Base-by-base conservation (phyloP, 768 basidiomycete genomes). In the Cytidiella melzeri region DNA sequence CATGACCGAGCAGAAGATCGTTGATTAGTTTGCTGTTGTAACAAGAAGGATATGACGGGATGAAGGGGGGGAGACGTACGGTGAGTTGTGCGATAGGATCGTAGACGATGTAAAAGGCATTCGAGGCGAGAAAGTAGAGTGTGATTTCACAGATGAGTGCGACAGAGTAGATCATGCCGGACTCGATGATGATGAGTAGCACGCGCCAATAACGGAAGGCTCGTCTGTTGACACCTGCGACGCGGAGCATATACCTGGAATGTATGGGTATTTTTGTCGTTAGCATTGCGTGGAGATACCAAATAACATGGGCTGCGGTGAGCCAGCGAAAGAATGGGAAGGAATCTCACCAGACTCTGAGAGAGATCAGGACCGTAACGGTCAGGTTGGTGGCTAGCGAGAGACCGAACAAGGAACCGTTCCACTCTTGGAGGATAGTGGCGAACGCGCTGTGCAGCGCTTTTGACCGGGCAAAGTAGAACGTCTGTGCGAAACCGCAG, bases 51-150 rank as follows among this genome's bases (percentile, higher is more conserved):
- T 37, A 47, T 26, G 19, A 41, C 47, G 30, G 30, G 37, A 45
- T 10, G 19, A 27, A 20, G 39, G 34, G 30, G 18, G 39, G 13
- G 45, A 23, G 23, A 43, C 61, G 23, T 24, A 64, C 64, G 18
- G 64, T 65, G 23, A 65, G 59, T 55, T 69, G 66, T 23, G 64
- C 65, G 55, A 66, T 64, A n/a, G 67, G 63, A 50, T 69, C 68
- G 40, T 66, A 66, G n/a, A 68, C 53, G 45, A 68, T 68, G 57
- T 68, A 68, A 55, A 69, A 65, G 13, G 63, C 62, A 50, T 66
- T 67, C 18, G 56, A 60, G 23, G 56, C 52, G n/a, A 64, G 36
- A 57, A 64, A 64, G 52, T 68, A 69, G 40, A 67, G 62, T 3
- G 61, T 61, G 36, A 69, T 63, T 45, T 66, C 64, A 52, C 66